Conservation (phyloP, 2,329 filamentous ascomycete genomes). For the Endothia cerciana region DNA sequence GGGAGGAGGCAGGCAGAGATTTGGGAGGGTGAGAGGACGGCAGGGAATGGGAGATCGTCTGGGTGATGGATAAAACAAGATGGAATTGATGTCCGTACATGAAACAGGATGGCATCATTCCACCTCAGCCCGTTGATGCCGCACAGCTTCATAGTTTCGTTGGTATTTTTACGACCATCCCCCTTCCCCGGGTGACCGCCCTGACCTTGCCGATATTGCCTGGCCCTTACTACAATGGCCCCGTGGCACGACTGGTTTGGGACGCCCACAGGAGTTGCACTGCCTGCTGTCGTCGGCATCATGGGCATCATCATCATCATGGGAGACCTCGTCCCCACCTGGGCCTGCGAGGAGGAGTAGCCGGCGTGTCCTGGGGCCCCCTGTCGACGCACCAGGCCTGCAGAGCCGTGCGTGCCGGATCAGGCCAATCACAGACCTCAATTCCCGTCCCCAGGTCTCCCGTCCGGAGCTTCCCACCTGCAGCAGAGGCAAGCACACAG, state of each 20-base stretch:
- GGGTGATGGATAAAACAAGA: conserved; percentile 1
- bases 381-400: background rate
- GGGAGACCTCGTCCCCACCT: conserved; percentile 2
- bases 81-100: conserved; percentile 6
- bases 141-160: no score
- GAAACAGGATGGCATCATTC: conserved; percentile 9
- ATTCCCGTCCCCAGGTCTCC: conserved; percentile 9
- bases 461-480: conserved; percentile 6
- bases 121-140: conserved; percentile 1
- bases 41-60: background rate
- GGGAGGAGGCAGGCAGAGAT: background rate
- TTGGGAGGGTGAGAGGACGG: background rate
- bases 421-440: background rate
- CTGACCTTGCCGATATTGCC: background rate
- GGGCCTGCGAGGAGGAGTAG: background rate
- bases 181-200: background rate
- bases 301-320: background rate
- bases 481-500: conserved; percentile 1
- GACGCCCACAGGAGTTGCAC: background rate
- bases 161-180: no score
- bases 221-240: background rate
- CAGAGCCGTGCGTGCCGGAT: conserved; percentile 13
- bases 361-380: background rate
- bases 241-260: no score
- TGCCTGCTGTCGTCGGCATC: conserved; percentile 3